Conservation (phyloP, 768 basidiomycete species). For the Macrolepiota albuminosa region DNA sequence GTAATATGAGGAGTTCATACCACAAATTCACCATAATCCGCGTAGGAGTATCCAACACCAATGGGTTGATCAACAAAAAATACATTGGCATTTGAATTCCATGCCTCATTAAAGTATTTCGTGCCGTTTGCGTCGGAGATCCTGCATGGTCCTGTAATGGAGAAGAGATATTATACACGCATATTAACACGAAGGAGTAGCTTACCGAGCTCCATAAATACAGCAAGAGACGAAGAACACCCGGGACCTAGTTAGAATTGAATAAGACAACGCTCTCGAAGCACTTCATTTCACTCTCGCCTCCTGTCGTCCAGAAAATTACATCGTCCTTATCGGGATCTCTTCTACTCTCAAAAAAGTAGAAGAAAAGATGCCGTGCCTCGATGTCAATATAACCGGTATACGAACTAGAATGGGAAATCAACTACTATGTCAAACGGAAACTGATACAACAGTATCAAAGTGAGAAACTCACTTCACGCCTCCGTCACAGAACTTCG, state of each 20-base stretch:
- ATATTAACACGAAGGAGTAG: neutral
- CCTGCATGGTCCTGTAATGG: constrained; percentile 56
- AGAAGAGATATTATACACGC: neutral
- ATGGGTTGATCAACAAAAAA: constrained; percentile 62
- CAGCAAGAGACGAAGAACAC: constrained; percentile 45
- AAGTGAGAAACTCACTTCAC: constrained; percentile 31
- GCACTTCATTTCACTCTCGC: constrained; percentile 10
- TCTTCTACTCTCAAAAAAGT: constrained; percentile 70
- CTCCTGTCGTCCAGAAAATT: constrained; percentile 54
- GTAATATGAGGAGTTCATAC: constrained; percentile 27
- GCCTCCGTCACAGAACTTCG: constrained; percentile 51
- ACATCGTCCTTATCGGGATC: constrained; percentile 58
- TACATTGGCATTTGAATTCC: constrained; percentile 65
- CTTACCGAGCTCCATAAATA: constrained; percentile 71
- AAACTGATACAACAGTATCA: neutral
- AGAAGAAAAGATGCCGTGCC: constrained; percentile 65
- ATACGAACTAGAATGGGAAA: constrained; percentile 35
- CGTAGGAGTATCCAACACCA: constrained; percentile 60
- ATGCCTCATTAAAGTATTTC: constrained; percentile 52
- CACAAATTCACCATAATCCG: constrained; percentile 56
- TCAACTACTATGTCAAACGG: neutral
- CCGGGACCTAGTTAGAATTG: constrained; percentile 29
- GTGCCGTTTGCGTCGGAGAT: constrained; percentile 47
- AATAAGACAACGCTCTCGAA: neutral
- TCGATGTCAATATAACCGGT: constrained; percentile 67